Conservation (phyloP, 306 rosid species). For the Vigna reflexopilosa region DNA sequence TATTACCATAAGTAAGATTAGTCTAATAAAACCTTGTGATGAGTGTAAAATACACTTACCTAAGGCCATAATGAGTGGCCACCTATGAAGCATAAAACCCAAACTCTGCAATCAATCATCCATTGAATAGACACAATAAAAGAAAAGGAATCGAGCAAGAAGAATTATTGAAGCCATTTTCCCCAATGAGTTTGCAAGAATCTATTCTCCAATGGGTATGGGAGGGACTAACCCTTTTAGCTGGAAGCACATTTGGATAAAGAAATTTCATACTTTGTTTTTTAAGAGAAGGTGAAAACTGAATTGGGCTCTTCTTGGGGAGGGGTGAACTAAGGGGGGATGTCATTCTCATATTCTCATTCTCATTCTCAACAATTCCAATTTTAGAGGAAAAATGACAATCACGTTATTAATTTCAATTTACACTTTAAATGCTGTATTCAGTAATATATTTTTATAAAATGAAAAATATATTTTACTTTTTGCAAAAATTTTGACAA, state of each 20-base stretch:
- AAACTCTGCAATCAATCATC: neutral
- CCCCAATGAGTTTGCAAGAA: constrained; percentile 5
- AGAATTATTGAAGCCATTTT: neutral
- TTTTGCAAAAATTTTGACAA: too few species aligned
- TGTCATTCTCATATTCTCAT: neutral
- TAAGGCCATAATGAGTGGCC: neutral
- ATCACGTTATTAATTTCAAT: neutral
- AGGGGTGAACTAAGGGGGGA: neutral
- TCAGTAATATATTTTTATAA: too few species aligned
- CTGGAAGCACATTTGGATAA: constrained; percentile 1
- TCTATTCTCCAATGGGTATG: neutral
- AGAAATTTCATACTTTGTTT: neutral
- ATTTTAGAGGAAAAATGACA: neutral
- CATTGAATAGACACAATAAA: neutral
- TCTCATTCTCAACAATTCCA: neutral
- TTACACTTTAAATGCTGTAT: neutral
- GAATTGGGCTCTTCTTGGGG: constrained; percentile 3
- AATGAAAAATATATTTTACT: too few species aligned
- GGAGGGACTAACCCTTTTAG: too few species aligned
- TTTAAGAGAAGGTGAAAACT: neutral
- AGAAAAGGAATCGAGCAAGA: neutral
- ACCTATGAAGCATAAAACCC: neutral
- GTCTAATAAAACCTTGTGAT: too few species aligned
- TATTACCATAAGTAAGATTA: too few species aligned
- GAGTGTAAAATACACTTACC: neutral